Evolutionary conservation across 1,284 basidiomycete species (phyloP).

Genomic region (Naganishia liquefaciens): DNA sequence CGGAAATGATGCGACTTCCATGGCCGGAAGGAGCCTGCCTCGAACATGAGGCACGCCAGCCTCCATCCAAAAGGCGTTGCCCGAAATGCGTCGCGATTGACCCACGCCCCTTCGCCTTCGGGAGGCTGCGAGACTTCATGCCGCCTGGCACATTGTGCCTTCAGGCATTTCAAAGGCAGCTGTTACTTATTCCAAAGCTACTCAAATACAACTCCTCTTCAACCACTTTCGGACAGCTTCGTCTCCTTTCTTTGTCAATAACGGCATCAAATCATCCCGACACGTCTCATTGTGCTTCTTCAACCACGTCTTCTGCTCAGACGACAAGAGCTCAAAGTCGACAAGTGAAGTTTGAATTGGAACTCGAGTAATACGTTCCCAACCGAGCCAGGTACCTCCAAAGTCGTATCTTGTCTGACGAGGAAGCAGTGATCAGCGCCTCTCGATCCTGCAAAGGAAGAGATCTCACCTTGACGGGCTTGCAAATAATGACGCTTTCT

Average conservation of each 20-base stretch:
- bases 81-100: no score
- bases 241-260: constrained; percentile 37
- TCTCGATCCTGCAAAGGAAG: not conserved
- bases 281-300: constrained; percentile 83
- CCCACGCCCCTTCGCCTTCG: no score
- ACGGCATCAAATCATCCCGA: constrained; percentile 38
- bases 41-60: no score
- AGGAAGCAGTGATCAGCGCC: not conserved
- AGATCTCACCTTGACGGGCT: constrained; percentile 64
- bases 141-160: no score
- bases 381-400: constrained; percentile 77
- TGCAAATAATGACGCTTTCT: constrained; percentile 76
- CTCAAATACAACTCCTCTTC: constrained; percentile 40
- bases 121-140: no score
- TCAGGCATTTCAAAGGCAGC: no score
- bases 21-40: no score
- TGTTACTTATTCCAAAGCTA: no score
- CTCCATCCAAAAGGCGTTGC: no score
- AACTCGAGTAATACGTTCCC: constrained; percentile 84
- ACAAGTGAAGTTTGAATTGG: constrained; percentile 93
- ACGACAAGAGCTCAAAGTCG: constrained; percentile 76
- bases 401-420: constrained; percentile 68
- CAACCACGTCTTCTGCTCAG: constrained; percentile 84
- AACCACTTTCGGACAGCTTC: constrained; percentile 49
- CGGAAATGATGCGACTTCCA: no score